Evolutionary conservation across 1,284 basidiomycete species (phyloP), one percentile per base, ranked within the genome.

Genomic region (Rhodotorula sp.): DNA sequence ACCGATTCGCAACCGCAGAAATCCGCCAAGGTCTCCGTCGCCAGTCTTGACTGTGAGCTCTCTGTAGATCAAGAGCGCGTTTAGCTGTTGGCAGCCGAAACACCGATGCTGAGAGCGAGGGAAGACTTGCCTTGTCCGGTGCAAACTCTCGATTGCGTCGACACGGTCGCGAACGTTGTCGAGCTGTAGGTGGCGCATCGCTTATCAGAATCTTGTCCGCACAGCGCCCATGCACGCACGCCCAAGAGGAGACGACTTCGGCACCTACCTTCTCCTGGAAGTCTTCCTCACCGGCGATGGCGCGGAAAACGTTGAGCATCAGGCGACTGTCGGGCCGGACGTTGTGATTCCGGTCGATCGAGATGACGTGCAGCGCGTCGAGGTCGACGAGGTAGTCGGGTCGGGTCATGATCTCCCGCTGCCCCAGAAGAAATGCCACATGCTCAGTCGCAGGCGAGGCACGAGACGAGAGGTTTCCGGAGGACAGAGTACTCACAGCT

Each of bases 41-140:
- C 67, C 70, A 14, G 65, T 63, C 65, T 79, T 79, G 65, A 77
- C 72, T 14, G 77, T 78, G 45, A 79, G 64, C 66, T 79, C 78
- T 64, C 60, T 50, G 26, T 43, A 14, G 38, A 12, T 10, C 38
- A 12, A 10, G 38, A 43, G 38, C 10, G 38, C 38, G 38, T 43
- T 43, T 12, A 43, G 38, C 38, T 43, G 10, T 43, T 14, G 38
- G 10, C 38, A 43, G 10, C 38, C 10, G 38, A 43, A 12, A 45
- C 6, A 45, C 8, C 2, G 7, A 26, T 28, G 18, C 28, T 23
- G n/a, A 26, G 26, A 65, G 15, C n/a, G 55, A 49, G 47, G n/a
- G 19, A 49, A 2, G 16, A 38, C 68, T 31, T 1, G 63, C 68
- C 48, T 48, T 28, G 78, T 79, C 2, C 78, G 75, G 52, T 74